These are phyloP conservation scores for Brachypodium distachyon DNA, from an alignment of 202 grass and related monocot genomes.

Conservation along the genomic window DNA sequence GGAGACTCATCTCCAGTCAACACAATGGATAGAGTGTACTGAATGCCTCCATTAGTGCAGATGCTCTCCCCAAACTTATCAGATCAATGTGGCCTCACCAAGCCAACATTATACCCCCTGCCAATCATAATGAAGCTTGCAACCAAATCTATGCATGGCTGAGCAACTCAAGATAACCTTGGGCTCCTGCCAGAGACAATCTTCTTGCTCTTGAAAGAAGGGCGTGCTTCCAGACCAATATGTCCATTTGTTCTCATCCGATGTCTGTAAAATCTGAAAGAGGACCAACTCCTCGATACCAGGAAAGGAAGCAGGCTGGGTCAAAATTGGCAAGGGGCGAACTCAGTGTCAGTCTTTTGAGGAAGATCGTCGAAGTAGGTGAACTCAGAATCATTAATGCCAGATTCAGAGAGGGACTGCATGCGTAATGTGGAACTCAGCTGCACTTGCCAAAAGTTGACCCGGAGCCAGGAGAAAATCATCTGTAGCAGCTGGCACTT, in stretches of 20 bases:
- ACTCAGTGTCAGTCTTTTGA: slow-evolving; percentile 28
- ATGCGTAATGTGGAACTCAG: slow-evolving; percentile 35
- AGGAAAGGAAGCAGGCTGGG: slow-evolving; percentile 39
- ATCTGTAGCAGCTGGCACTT: slow-evolving; percentile 23
- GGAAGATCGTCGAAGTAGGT: slow-evolving; percentile 6
- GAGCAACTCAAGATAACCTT: slow-evolving; percentile 1
- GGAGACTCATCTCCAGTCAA: slow-evolving; percentile 47
- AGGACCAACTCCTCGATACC: slow-evolving; percentile 65
- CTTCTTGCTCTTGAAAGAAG: slow-evolving; percentile 7
- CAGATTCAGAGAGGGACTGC: slow-evolving; percentile 40
- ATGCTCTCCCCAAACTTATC: slow-evolving; percentile 8
- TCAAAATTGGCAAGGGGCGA: slow-evolving; percentile 36
- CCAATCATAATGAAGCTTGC: slow-evolving; percentile 18
- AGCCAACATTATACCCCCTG: slow-evolving; percentile 13
- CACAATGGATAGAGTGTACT: slow-evolving; percentile 55
- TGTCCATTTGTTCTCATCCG: slow-evolving; percentile 41
- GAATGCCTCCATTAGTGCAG: slow-evolving; percentile 36
- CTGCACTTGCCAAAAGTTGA: slow-evolving; percentile 10
- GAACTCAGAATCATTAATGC: slow-evolving; percentile 42
- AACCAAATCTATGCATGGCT: neutral
- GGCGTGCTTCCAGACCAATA: neutral
- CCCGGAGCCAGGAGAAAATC: slow-evolving; percentile 27
- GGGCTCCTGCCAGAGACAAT: slow-evolving; percentile 15
- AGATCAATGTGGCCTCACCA: slow-evolving; percentile 17
- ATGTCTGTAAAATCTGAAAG: slow-evolving; percentile 77